These are phyloP conservation scores for Lyophyllum shimeji DNA, from an alignment of 768 basidiomycete species.

Conservation along the genomic window DNA sequence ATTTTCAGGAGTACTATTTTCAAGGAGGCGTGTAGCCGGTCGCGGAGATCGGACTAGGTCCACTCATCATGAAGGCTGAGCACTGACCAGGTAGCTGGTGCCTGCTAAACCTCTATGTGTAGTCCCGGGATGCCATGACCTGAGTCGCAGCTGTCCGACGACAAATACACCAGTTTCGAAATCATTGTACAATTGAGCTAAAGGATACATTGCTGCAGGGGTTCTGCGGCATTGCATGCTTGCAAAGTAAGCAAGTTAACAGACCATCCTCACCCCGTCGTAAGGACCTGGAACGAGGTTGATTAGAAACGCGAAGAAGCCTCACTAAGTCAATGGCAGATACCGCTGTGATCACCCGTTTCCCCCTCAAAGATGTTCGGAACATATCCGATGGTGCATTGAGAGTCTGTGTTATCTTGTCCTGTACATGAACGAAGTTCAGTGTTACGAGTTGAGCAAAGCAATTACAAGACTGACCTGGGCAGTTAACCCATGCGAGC, in stretches of 20 bases:
- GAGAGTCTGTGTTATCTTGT: conserved; percentile 17
- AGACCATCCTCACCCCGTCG: conserved; percentile 1
- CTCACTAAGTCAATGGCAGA: background rate
- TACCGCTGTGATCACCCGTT: conserved; percentile 17
- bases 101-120: no score
- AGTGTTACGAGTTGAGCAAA: background rate
- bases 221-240: background rate
- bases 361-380: conserved; percentile 16
- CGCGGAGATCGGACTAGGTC: no score
- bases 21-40: no score
- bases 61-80: no score
- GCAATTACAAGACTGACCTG: conserved; percentile 32
- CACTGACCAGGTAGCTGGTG: no score
- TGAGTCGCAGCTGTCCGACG: no score
- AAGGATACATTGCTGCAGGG: no score
- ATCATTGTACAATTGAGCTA: no score
- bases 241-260: conserved; percentile 20
- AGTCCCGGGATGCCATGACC: no score
- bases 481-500: conserved; percentile 52
- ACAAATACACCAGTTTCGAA: no score
- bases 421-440: conserved; percentile 16
- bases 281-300: background rate
- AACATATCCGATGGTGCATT: conserved; percentile 20
- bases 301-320: background rate
- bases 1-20: no score